Conservation (phyloP, 2,329 filamentous ascomycete genomes). For the Aspergillus tubingensis region DNA sequence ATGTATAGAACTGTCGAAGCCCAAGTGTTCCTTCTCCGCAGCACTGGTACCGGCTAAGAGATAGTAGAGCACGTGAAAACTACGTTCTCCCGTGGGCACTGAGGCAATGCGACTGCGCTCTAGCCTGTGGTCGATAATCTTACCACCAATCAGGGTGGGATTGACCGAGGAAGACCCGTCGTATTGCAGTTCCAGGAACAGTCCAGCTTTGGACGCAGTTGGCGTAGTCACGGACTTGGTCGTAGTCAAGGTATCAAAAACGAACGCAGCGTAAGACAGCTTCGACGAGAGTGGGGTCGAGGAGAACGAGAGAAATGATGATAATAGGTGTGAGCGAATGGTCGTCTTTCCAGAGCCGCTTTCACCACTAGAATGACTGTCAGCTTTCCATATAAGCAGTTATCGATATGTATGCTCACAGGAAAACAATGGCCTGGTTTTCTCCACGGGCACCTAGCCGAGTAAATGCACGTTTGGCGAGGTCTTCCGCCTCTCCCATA, state of each 20-base stretch:
- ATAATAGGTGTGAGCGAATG: slow-evolving; percentile 82
- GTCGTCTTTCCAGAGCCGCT: slow-evolving; percentile 96
- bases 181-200: slow-evolving; percentile 96
- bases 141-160: slow-evolving; percentile 88
- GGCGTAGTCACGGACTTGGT: slow-evolving; percentile 96
- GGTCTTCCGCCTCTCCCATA: slow-evolving; percentile 87
- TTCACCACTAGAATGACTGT: slow-evolving; percentile 69
- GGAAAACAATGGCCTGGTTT: slow-evolving; percentile 87
- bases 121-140: slow-evolving; percentile 88
- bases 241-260: slow-evolving; percentile 94
- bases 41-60: slow-evolving; percentile 86
- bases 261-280: slow-evolving; percentile 86
- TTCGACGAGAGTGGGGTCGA: slow-evolving; percentile 92
- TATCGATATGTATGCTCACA: slow-evolving; percentile 62
- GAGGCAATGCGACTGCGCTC: slow-evolving; percentile 89
- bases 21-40: slow-evolving; percentile 85
- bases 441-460: slow-evolving; percentile 85
- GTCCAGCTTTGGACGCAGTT: slow-evolving; percentile 89
- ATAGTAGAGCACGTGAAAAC: slow-evolving; percentile 96
- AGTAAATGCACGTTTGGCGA: slow-evolving; percentile 82
- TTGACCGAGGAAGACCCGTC: slow-evolving; percentile 83
- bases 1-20: slow-evolving; percentile 55
- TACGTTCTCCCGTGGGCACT: slow-evolving; percentile 92
- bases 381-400: neutral
- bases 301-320: slow-evolving; percentile 82